phyloP scores from a whole-genome alignment of 768 basidiomycete genomes.

The Tricholomella constricta region DNA sequence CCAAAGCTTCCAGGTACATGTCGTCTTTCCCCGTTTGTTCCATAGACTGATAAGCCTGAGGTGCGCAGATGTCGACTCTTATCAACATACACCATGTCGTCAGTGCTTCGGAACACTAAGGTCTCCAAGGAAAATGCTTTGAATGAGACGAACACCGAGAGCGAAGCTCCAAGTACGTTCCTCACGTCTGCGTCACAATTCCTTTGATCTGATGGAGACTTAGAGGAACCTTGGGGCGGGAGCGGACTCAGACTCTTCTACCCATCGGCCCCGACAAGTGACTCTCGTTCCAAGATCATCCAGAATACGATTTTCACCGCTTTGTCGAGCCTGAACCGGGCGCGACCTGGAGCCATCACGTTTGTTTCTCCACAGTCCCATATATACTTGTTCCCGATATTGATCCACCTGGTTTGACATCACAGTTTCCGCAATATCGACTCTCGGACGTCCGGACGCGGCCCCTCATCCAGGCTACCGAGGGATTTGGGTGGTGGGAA shows the following conservation, averaged over 20 bases:
- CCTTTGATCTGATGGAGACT: neutral
- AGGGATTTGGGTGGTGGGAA: conserved; percentile 12
- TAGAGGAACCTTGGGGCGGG: neutral
- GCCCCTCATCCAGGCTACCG: neutral
- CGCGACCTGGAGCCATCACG: conserved; percentile 3
- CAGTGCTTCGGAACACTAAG: neutral
- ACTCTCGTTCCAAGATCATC: conserved; percentile 7
- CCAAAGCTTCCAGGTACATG: conserved; percentile 9
- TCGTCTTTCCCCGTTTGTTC: neutral
- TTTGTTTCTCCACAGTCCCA: too few species aligned
- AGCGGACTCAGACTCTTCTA: neutral
- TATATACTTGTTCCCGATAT: neutral
- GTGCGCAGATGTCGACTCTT: conserved; percentile 10
- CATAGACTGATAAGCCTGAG: neutral
- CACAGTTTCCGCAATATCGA: conserved; percentile 9
- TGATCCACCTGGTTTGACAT: neutral
- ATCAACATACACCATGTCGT: conserved; percentile 16
- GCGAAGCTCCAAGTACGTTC: neutral
- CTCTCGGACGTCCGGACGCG: conserved; percentile 6
- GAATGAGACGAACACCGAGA: neutral
- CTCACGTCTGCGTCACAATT: neutral
- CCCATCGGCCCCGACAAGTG: conserved; percentile 7
- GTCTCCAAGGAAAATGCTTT: neutral
- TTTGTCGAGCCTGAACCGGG: conserved; percentile 3
- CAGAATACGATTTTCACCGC: conserved; percentile 6